Evolutionary conservation across 768 basidiomycete species (phyloP).

Genomic region (Cyathus striatus): DNA sequence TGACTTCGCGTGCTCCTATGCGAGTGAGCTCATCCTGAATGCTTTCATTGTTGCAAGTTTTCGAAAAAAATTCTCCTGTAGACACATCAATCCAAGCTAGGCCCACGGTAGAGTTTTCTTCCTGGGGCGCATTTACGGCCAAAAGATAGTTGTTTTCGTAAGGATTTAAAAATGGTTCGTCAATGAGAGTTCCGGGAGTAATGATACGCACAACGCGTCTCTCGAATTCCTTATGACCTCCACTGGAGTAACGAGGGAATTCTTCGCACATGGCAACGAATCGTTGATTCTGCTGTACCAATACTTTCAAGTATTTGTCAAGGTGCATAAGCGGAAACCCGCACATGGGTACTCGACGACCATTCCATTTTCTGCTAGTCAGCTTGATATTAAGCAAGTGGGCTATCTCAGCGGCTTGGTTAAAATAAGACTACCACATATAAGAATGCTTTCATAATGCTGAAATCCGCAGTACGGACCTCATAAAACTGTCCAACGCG

Average conservation of each 20-base stretch:
- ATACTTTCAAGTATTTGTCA: slow-evolving; percentile 79
- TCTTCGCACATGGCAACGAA: slow-evolving; percentile 96
- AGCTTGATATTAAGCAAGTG: slow-evolving; percentile 79
- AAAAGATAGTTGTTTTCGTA: slow-evolving; percentile 90
- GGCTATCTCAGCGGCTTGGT: slow-evolving; percentile 79
- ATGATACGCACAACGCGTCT: slow-evolving; percentile 82
- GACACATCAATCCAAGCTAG: slow-evolving; percentile 95
- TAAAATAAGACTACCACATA: slow-evolving; percentile 77
- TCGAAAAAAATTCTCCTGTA: slow-evolving; percentile 89
- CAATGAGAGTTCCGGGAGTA: slow-evolving; percentile 91
- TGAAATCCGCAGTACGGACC: too few species aligned
- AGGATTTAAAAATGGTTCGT: slow-evolving; percentile 82
- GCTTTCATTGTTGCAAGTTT: slow-evolving; percentile 42
- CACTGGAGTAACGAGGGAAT: slow-evolving; percentile 47
- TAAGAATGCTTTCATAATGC: too few species aligned
- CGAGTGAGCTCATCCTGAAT: slow-evolving; percentile 81
- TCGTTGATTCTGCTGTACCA: slow-evolving; percentile 77
- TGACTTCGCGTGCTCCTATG: slow-evolving; percentile 78
- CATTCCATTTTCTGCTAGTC: slow-evolving; percentile 71
- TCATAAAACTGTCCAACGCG: slow-evolving; percentile 96
- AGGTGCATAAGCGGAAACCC: slow-evolving; percentile 87
- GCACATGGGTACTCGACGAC: slow-evolving; percentile 71
- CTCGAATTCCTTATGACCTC: slow-evolving; percentile 60
- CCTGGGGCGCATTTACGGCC: slow-evolving; percentile 37
- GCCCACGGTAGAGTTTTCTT: slow-evolving; percentile 33